Evolutionary conservation across 495 filamentous ascomycete genomes (phyloP).

Genomic region (Podospora pseudoanserina): DNA sequence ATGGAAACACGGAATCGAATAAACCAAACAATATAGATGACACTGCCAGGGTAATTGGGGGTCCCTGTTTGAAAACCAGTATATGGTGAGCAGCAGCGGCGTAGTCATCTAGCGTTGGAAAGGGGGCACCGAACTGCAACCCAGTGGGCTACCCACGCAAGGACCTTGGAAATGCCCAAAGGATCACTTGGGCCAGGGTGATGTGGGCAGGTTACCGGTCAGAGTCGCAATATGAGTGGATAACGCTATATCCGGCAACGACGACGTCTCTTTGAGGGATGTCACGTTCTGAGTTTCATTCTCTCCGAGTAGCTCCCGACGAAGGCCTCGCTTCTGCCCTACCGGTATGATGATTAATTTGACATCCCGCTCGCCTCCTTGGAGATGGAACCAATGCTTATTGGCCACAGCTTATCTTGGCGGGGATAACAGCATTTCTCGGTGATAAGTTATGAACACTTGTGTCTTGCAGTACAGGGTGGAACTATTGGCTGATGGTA

Average conservation of each 20-base stretch:
- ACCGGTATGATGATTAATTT: slow-evolving; percentile 13
- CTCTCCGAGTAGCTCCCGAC: slow-evolving; percentile 7
- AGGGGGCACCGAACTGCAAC: no score
- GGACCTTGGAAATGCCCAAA: neutral
- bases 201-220: neutral
- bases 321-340: slow-evolving; percentile 11
- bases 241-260: neutral
- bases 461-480: neutral
- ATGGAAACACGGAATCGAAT: neutral
- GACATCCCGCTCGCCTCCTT: slow-evolving; percentile 15
- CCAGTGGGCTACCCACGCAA: neutral
- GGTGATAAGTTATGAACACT: neutral
- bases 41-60: neutral
- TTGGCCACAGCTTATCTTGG: slow-evolving; percentile 8
- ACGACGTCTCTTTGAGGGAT: neutral
- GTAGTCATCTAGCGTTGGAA: neutral
- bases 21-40: neutral
- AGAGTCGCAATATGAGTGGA: slow-evolving; percentile 8
- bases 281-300: slow-evolving; percentile 19
- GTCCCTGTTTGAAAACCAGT: neutral
- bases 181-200: neutral
- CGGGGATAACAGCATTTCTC: neutral
- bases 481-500: neutral
- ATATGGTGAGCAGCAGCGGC: neutral
- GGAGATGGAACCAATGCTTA: slow-evolving; percentile 5